Evolutionary conservation across 805 yeast genomes (phyloP), one percentile per base, ranked within the genome.

Genomic region (Teunomyces panamensis): DNA sequence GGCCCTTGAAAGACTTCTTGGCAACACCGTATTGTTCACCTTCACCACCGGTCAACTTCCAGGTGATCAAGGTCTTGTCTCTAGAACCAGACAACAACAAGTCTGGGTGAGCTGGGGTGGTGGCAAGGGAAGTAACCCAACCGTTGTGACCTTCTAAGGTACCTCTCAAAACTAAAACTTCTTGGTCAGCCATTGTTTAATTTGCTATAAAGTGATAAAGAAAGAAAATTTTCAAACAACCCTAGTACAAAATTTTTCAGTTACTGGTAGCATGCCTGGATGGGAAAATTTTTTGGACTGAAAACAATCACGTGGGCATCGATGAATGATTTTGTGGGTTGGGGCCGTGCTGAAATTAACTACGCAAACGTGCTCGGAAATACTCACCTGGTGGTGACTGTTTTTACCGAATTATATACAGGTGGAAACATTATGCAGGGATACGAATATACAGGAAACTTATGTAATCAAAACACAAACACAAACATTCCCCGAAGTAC

Each of bases 101-200:
- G 79, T 94, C 97, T 79, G 99, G 99, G 85, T 90, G 89, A 74
- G 91, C 90, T 70, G 90, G 87, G 73, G 96, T 85, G 80, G 98
- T 94, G 78, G 98, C 96, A 69, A 94, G 83, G 74, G 97, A 84
- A 62, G 99, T 94, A 71, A 94, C 99, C 98, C 98, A 92, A 71
- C 77, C 77, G 58, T 68, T 70, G 75, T 74, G 77, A 56, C 89
- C 97, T 82, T 92, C 97, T 75, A 94, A 87, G 85, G 98, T 89
- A 77, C 98, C 99, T 86, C 98, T 91, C 77, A 94, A 88, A 78
- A 92, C 97, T 82, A 92, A 84, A 85, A 91, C 96, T 88, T 91
- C 97, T 78, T 82, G 85, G 69, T 81, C 82, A 77, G 90, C 80
- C 91, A 86, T 86, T 51, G 52, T 66, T 44, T 39, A 43, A 20